phyloP scores from a whole-genome alignment of 2,329 filamentous ascomycete species.

The Aaosphaeria arxii region DNA sequence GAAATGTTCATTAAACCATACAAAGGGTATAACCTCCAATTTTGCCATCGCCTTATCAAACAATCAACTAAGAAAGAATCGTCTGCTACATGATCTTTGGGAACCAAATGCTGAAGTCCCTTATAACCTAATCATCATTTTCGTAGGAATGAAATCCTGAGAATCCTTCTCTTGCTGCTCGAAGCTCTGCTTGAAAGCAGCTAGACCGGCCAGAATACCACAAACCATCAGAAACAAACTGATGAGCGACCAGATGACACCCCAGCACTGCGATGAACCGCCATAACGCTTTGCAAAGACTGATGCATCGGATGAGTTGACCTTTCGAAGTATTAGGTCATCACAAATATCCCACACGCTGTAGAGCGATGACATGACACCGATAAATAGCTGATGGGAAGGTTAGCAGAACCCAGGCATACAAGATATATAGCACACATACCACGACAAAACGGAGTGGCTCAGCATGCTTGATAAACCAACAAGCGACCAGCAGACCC shows the following conservation, averaged over 20 bases:
- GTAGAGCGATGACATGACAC: constrained; percentile 78
- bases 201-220: constrained; percentile 73
- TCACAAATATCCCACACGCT: constrained; percentile 85
- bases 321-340: constrained; percentile 75
- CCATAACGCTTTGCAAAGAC: constrained; percentile 77
- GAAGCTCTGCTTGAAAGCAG: constrained; percentile 70
- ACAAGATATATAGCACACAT: constrained; percentile 24
- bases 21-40: too few species aligned
- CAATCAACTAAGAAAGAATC: too few species aligned
- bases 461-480: constrained; percentile 77
- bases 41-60: too few species aligned
- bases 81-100: too few species aligned
- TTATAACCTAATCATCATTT: too few species aligned
- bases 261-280: constrained; percentile 78
- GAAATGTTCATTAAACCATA: too few species aligned
- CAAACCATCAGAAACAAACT: constrained; percentile 68
- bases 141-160: constrained; percentile 60
- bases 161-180: constrained; percentile 67
- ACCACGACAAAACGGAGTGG: constrained; percentile 69
- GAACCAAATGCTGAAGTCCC: too few species aligned
- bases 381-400: constrained; percentile 63
- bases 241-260: constrained; percentile 73
- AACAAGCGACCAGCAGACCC: constrained; percentile 68
- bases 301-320: constrained; percentile 75
- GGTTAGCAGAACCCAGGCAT: not conserved